These are phyloP conservation scores for Heliamphora pulchella DNA, from an alignment of 179 eudicot genomes.

Conservation along the genomic window DNA sequence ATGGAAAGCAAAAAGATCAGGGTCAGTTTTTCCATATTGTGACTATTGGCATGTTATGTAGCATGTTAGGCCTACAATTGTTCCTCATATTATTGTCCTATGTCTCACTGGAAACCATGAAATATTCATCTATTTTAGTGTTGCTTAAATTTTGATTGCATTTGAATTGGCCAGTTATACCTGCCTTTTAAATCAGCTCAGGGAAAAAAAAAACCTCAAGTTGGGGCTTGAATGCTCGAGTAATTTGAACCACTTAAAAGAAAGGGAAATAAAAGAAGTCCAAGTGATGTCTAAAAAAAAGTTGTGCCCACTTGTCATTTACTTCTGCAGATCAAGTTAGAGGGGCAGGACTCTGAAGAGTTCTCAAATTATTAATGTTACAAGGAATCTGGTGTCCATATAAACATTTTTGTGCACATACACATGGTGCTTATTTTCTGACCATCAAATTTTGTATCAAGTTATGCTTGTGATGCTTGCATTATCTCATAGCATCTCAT, in stretches of 20 bases:
- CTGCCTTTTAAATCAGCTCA: neutral
- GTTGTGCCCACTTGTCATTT: neutral
- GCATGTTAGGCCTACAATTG: constrained; percentile 3
- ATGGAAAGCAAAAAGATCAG: neutral
- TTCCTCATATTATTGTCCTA: neutral
- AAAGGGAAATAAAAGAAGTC: neutral
- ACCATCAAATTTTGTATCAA: neutral
- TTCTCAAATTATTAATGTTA: neutral
- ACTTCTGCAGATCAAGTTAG: neutral
- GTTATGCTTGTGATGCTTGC: neutral
- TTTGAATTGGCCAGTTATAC: neutral
- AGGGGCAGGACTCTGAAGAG: neutral
- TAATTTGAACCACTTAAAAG: neutral
- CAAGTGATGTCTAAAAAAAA: neutral
- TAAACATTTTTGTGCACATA: neutral
- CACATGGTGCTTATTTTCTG: neutral
- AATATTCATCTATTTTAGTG: neutral
- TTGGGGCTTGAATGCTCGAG: neutral
- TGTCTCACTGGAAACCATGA: neutral
- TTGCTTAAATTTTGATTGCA: neutral
- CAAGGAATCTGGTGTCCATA: neutral
- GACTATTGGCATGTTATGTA: neutral
- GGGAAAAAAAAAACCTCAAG: neutral
- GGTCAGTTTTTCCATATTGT: neutral
- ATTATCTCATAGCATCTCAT: neutral